Conservation (phyloP, 2,329 filamentous ascomycete species). For the Pleurostoma richardsiae region DNA sequence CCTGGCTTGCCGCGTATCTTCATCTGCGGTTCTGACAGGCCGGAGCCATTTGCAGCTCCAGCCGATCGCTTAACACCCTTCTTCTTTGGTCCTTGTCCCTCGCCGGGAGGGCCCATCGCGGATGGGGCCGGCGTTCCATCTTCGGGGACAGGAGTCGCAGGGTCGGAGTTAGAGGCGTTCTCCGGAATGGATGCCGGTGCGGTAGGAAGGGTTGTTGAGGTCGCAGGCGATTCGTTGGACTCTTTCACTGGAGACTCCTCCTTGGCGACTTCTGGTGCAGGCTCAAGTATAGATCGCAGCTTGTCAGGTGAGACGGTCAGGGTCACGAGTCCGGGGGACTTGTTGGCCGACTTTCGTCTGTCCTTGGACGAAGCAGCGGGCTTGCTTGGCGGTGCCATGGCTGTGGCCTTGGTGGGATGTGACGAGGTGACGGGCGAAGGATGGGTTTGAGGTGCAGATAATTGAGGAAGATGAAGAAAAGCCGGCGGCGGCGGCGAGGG, state of each 20-base stretch:
- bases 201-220: slow-evolving; percentile 31
- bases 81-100: slow-evolving; percentile 57
- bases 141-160: slow-evolving; percentile 48
- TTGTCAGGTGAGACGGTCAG: slow-evolving; percentile 45
- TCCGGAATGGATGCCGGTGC: slow-evolving; percentile 43
- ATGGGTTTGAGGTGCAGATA: background rate
- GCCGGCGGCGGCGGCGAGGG: background rate
- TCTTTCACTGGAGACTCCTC: slow-evolving; percentile 30
- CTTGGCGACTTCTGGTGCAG: slow-evolving; percentile 35
- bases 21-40: slow-evolving; percentile 52
- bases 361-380: slow-evolving; percentile 29
- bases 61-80: slow-evolving; percentile 70
- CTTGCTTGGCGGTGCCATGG: slow-evolving; percentile 31
- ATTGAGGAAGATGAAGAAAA: background rate
- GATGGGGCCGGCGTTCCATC: slow-evolving; percentile 50
- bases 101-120: slow-evolving; percentile 54
- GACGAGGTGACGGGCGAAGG: background rate
- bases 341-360: slow-evolving; percentile 34
- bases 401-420: slow-evolving; percentile 6
- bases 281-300: slow-evolving; percentile 45
- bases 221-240: slow-evolving; percentile 37
- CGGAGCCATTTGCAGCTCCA: slow-evolving; percentile 54
- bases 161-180: slow-evolving; percentile 54
- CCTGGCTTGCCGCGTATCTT: slow-evolving; percentile 83
- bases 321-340: slow-evolving; percentile 36